These are phyloP conservation scores for Hansenula lynferdii DNA, from an alignment of 1,139 yeast species.

Conservation along the genomic window DNA sequence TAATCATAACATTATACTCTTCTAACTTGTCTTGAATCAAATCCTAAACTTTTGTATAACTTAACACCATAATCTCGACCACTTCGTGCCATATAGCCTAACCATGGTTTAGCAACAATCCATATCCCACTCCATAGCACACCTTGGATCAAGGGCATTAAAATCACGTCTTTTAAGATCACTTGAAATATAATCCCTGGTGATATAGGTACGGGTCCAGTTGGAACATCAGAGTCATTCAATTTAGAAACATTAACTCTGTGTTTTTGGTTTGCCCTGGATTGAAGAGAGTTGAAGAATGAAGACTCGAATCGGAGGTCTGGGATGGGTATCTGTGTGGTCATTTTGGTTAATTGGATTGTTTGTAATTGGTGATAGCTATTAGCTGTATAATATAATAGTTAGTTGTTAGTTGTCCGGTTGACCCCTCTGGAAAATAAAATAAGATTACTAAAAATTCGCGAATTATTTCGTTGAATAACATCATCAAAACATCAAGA, in stretches of 20 bases:
- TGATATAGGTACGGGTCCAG: constrained; percentile 26
- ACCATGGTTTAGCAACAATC: constrained; percentile 38
- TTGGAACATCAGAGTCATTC: constrained; percentile 9
- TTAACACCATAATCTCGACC: constrained; percentile 24
- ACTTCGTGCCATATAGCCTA: constrained; percentile 19
- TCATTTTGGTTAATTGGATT: no score
- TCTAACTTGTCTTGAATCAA: neutral
- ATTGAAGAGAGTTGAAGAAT: constrained; percentile 43
- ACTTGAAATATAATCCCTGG: constrained; percentile 49
- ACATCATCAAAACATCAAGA: no score
- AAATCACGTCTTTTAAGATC: constrained; percentile 53
- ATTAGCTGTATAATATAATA: no score
- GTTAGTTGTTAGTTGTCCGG: no score
- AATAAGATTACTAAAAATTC: no score
- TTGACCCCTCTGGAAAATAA: no score
- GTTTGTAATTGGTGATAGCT: no score
- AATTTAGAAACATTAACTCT: constrained; percentile 13
- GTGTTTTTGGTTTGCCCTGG: constrained; percentile 14
- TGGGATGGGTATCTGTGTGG: constrained; percentile 38
- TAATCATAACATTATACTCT: neutral
- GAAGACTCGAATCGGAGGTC: constrained; percentile 64
- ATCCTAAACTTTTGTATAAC: constrained; percentile 4
- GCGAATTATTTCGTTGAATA: no score
- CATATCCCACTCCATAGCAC: constrained; percentile 39
- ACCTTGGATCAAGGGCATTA: constrained; percentile 67